These are phyloP conservation scores for Ogataea nakhonphanomensis DNA, from an alignment of 805 yeast species.

Conservation along the genomic window DNA sequence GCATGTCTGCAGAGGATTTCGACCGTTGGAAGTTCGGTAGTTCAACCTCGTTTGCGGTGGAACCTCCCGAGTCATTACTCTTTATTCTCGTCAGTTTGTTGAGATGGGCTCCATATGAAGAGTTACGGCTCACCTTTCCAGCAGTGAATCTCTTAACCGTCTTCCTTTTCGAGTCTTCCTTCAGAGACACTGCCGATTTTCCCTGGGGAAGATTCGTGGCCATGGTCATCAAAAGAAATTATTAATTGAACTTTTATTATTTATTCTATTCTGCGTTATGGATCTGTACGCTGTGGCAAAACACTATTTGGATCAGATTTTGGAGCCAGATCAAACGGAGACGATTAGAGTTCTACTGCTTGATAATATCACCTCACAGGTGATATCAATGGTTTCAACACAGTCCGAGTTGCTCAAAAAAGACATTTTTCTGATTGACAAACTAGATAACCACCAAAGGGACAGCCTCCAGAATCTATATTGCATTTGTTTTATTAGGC, in stretches of 20 bases:
- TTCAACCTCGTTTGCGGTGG: constrained; percentile 16
- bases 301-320: constrained; percentile 39
- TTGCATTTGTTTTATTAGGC: constrained; percentile 77
- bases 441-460: constrained; percentile 53
- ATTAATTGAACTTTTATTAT: background rate
- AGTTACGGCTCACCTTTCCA: constrained; percentile 31
- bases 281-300: constrained; percentile 46
- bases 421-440: constrained; percentile 82
- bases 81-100: constrained; percentile 32
- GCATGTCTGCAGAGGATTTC: constrained; percentile 27
- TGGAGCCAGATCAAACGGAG: constrained; percentile 18
- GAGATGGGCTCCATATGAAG: constrained; percentile 35
- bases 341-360: constrained; percentile 59
- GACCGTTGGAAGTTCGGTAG: constrained; percentile 25
- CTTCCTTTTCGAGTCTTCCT: constrained; percentile 29
- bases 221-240: constrained; percentile 11
- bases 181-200: constrained; percentile 26
- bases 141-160: constrained; percentile 33
- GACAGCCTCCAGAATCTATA: constrained; percentile 75
- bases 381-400: constrained; percentile 84
- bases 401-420: constrained; percentile 79
- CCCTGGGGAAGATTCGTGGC: constrained; percentile 21
- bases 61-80: constrained; percentile 25
- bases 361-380: constrained; percentile 75
- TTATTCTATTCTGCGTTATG: constrained; percentile 30